These are phyloP conservation scores for Suillus subalutaceus DNA, from an alignment of 768 basidiomycete species.

Conservation along the genomic window DNA sequence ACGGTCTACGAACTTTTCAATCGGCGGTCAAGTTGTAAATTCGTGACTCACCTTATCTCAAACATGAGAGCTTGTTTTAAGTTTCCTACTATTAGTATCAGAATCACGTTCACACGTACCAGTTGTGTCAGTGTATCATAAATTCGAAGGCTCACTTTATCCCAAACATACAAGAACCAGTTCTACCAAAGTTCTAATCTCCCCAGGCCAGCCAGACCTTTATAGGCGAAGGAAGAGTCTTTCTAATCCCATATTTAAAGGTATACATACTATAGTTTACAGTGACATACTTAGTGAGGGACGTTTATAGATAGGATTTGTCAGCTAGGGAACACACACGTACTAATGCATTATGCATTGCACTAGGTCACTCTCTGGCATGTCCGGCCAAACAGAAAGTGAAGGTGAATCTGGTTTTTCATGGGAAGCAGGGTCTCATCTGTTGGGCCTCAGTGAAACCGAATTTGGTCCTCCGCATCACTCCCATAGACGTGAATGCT, in stretches of 20 bases:
- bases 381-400: neutral
- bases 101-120: neutral
- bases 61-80: neutral
- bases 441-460: neutral
- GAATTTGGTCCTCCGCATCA: conserved; percentile 19
- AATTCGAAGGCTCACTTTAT: neutral
- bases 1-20: neutral
- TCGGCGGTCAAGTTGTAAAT: neutral
- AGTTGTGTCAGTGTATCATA: neutral
- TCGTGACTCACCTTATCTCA: conserved; percentile 1
- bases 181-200: neutral
- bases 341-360: neutral
- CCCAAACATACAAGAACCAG: neutral
- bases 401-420: conserved; percentile 2
- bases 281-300: too few species aligned
- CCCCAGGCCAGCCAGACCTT: neutral
- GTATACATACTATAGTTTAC: too few species aligned
- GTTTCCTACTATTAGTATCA: neutral
- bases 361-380: neutral
- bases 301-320: neutral
- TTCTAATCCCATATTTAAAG: neutral
- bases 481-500: conserved; percentile 41
- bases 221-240: neutral
- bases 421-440: neutral
- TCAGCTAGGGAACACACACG: neutral